These are phyloP conservation scores for Phalaenopsis equestris DNA, from an alignment of 106 monocot species.

Conservation along the genomic window DNA sequence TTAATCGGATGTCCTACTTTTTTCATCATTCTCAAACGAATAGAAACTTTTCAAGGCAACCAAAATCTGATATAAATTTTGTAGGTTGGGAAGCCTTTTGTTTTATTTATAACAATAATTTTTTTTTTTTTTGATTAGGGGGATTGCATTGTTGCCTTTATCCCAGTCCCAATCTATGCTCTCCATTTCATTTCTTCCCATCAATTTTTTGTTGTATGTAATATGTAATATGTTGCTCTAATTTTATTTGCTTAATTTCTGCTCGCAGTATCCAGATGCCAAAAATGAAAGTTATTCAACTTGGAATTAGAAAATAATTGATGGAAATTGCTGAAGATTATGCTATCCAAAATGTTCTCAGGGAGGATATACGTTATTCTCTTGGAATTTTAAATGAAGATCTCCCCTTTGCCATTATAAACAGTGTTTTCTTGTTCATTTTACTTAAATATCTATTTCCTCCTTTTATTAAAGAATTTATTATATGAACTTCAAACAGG, in stretches of 20 bases:
- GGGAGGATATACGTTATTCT: conserved; percentile 74
- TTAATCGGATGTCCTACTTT: background rate
- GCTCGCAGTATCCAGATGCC: conserved; percentile 83
- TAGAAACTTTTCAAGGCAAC: background rate
- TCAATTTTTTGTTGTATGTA: background rate
- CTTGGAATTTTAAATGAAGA: conserved; percentile 75
- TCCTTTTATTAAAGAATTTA: background rate
- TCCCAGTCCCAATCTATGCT: background rate
- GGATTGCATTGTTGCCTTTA: background rate
- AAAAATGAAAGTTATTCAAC: conserved; percentile 79
- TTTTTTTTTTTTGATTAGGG: background rate
- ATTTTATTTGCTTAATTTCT: background rate
- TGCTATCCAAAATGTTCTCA: conserved; percentile 66
- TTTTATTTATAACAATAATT: background rate
- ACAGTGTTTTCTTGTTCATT: conserved; percentile 49
- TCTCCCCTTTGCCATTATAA: conserved; percentile 83
- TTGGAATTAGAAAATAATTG: conserved; percentile 90
- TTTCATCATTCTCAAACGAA: background rate
- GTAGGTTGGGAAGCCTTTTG: background rate
- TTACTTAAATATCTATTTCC: background rate
- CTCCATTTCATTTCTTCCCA: background rate
- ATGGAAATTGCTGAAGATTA: conserved; percentile 89
- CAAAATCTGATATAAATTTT: background rate
- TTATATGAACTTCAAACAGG: background rate
- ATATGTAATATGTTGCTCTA: background rate